Percentiles rank a stretch among this genome's conserved stretches.
Evolutionary conservation across 306 rosid species (phyloP).

Genomic region (Gastrolobium villosum): DNA sequence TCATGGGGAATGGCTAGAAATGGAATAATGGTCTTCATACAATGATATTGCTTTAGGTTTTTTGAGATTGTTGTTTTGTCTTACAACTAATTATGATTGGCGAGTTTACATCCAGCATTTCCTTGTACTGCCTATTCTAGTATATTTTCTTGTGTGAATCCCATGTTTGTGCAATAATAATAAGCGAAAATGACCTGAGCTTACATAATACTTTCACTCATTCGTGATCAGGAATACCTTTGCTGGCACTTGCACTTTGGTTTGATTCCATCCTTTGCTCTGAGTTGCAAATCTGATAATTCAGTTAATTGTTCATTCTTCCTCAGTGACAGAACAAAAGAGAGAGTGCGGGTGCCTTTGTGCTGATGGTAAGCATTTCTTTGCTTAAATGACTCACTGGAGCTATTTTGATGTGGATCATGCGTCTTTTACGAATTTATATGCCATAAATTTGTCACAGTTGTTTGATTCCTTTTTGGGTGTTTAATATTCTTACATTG

Average conservation of each 20-base stretch:
- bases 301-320: constrained; percentile 38
- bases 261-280: constrained; percentile 44
- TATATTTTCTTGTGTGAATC: constrained; percentile 13
- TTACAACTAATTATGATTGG: not conserved
- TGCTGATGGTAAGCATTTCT: constrained; percentile 64
- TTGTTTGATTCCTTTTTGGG: constrained; percentile 24
- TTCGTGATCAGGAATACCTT: constrained; percentile 31
- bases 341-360: constrained; percentile 39
- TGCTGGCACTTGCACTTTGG: constrained; percentile 49
- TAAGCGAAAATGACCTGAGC: constrained; percentile 26
- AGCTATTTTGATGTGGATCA: constrained; percentile 18
- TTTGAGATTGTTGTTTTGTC: constrained; percentile 5
- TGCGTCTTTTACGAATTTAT: constrained; percentile 12
- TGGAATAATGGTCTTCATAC: constrained; percentile 1
- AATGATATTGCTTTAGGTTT: not conserved
- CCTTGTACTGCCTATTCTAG: not conserved
- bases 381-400: not conserved
- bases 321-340: constrained; percentile 49
- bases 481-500: constrained; percentile 21
- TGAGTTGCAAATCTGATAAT: constrained; percentile 43
- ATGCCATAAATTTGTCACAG: constrained; percentile 8
- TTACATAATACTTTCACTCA: not conserved
- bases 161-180: not conserved
- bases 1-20: not conserved
- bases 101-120: not conserved